Evolutionary conservation across 495 filamentous ascomycete genomes (phyloP), one percentile per base, ranked within the genome.

Genomic region (Lophiotrema nucula): DNA sequence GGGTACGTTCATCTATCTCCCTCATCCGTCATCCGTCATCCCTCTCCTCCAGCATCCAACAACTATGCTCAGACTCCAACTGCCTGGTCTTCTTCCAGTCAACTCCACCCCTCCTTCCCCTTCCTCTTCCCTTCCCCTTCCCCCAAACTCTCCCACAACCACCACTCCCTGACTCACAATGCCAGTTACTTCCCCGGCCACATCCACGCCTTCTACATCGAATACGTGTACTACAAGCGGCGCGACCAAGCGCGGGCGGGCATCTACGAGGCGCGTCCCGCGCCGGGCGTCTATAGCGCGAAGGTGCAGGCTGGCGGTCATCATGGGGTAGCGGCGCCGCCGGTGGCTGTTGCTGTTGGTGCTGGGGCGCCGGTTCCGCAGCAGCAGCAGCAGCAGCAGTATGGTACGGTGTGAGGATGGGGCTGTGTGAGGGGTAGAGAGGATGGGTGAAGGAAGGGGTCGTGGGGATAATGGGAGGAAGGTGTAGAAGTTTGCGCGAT

Each of bases 171-270:
- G 46, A 16, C 47, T 53, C 15, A 42, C 23, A 53, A 15, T 22
- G 15, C 12, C 53, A 89, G 88, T 2, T 88, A 85, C 63, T 69
- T 93, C 51, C 90, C 89, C 1, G 88, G 88, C 5, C 85, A 92
- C 60, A 81, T 96, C 23, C 92, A 96, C 68, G 92, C 89, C 5
- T 95, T 95, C 74, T 97, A 97, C 67, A 64, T 96, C 53, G 84
- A 91, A 72, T 96, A 89, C 65, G 80, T 95, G 45, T 96, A 93
- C 69, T 96, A 87, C 64, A 77, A 88, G 27, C 85, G 87, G 13
- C 77, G 78, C 48, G 80, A 87, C 39, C 77, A 82, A 35, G 75
- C 77, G 21, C 68, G 74, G 13, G 62, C 74, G 2, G 87, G 87
- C 11, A 66, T 74, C 2, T 65, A 77, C 33, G 67, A 71, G 2